A percentile compares a stretch with the other conserved stretches of the same genome.
Evolutionary conservation across 2,329 filamentous ascomycete genomes (phyloP).

Genomic region (Cercospora beticola): DNA sequence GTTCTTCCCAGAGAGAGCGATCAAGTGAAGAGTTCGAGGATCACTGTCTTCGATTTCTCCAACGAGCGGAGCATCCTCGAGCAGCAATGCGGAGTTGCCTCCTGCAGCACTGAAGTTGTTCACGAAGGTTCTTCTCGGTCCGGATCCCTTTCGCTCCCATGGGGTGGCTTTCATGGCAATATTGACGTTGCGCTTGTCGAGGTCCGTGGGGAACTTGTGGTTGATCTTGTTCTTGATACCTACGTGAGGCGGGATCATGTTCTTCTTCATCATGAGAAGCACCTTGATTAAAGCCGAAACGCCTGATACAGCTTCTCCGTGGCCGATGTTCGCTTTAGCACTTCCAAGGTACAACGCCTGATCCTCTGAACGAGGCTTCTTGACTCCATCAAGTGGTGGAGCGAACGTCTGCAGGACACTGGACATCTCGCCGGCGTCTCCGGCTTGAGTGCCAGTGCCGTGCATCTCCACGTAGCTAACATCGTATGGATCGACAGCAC

Average conservation of each 20-base stretch:
- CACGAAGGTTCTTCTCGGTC: constrained; percentile 18
- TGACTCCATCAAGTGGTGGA: background rate
- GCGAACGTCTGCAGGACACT: background rate
- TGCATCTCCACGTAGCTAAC: background rate
- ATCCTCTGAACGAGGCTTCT: background rate
- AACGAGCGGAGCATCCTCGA: constrained; percentile 28
- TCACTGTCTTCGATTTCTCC: background rate
- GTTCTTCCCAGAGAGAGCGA: constrained; percentile 30
- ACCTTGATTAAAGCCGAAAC: background rate
- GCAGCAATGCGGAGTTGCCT: constrained; percentile 38
- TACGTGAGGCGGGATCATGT: background rate
- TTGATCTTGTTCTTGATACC: background rate
- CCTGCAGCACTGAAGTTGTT: constrained; percentile 44
- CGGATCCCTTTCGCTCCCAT: background rate
- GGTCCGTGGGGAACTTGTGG: background rate
- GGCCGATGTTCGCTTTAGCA: background rate
- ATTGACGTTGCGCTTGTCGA: background rate
- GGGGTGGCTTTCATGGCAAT: background rate
- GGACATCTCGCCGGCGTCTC: background rate
- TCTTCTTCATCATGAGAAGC: background rate
- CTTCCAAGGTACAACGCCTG: background rate
- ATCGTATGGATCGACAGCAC: constrained; percentile 6
- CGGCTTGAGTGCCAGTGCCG: background rate
- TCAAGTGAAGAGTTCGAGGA: background rate
- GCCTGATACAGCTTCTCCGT: background rate